Evolutionary conservation across 352 stramenopile genomes (phyloP), one percentile per base, ranked within the genome.

Genomic region (Globisporangium cystogenes): DNA sequence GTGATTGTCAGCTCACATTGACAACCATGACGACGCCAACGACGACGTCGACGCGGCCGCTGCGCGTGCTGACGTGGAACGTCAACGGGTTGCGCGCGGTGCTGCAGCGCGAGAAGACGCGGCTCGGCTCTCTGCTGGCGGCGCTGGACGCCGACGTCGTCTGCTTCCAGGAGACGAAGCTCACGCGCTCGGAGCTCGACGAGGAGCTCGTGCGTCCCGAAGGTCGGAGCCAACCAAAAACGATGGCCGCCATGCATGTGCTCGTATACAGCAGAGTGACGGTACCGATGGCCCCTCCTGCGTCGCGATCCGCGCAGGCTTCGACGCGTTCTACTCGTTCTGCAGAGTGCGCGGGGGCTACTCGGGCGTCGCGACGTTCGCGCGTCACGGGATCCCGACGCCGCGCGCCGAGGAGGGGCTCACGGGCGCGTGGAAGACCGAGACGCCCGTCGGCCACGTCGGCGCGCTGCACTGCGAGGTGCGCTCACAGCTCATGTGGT

Each of bases 161-260:
- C 20, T 95, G 85, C 57, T 70, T 95, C 55, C 85, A 95, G 60
- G 85, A 95, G 64, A 93, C 85, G 27, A 95, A 95, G 51, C 68
- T 89, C 48, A 93, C 85, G 57, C 82, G 83, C 48, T 82, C 75
- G 7, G 85, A 93, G 54, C 67, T 95, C 15, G 82, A 90, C 33
- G 67, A 91, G 42, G 79, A 91, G 16, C 64, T 93, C 23, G 85
- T 80, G 26, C 72, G 81, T 8, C 82, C 82, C 2, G 33, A 60
- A 54, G 81, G 81, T 86, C 44, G 31, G n/a, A n/a, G n/a, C n/a
- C n/a, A n/a, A n/a, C n/a, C n/a, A n/a, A n/a, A n/a, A 43, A 31
- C 4, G 18, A 29, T 51, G 7, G 10, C 27, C 18, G 44, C 23
- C 18, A 7, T 39, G 24, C 7, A 46, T 26, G 18, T 21, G 33